Evolutionary conservation across 2,329 filamentous ascomycete genomes (phyloP).

Genomic region (Neurospora crassa): DNA sequence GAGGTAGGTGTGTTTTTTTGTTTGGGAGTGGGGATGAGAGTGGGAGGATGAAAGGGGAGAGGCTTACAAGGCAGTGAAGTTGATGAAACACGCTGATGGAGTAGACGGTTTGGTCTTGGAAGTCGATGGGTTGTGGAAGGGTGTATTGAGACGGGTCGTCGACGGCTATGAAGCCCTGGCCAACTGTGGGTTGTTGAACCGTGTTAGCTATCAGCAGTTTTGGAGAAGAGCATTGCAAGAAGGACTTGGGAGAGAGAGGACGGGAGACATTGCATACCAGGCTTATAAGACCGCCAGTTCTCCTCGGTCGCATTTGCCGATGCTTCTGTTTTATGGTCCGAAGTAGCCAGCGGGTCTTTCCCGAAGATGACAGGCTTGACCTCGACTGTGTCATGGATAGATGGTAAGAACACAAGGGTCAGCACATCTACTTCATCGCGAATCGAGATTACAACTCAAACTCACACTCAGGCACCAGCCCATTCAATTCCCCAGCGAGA

Average conservation of each 20-base stretch:
- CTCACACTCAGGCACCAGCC: constrained; percentile 6
- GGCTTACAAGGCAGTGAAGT: constrained; percentile 6
- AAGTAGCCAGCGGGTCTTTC: constrained; percentile 2
- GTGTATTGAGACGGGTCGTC: not conserved
- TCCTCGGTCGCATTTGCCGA: constrained; percentile 4
- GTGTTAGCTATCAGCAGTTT: too few relatives aligned
- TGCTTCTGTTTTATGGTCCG: constrained; percentile 5
- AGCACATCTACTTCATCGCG: not conserved
- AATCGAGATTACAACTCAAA: too few relatives aligned
- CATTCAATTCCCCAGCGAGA: constrained; percentile 6
- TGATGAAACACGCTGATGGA: constrained; percentile 8
- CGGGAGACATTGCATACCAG: not conserved
- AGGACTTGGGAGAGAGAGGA: not conserved
- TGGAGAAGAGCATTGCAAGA: too few relatives aligned
- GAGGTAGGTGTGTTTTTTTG: too few relatives aligned
- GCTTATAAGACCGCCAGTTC: constrained; percentile 2
- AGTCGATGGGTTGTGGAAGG: constrained; percentile 1
- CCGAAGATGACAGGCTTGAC: not conserved
- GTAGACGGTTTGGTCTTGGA: not conserved
- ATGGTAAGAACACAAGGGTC: not conserved
- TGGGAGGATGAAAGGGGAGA: not conserved
- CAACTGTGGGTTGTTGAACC: not conserved
- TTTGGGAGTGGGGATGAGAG: not conserved
- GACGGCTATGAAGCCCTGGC: constrained; percentile 3
- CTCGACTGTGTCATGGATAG: not conserved